Conservation (phyloP, 1,284 basidiomycete species). For the Cryptococcus deneoformans region DNA sequence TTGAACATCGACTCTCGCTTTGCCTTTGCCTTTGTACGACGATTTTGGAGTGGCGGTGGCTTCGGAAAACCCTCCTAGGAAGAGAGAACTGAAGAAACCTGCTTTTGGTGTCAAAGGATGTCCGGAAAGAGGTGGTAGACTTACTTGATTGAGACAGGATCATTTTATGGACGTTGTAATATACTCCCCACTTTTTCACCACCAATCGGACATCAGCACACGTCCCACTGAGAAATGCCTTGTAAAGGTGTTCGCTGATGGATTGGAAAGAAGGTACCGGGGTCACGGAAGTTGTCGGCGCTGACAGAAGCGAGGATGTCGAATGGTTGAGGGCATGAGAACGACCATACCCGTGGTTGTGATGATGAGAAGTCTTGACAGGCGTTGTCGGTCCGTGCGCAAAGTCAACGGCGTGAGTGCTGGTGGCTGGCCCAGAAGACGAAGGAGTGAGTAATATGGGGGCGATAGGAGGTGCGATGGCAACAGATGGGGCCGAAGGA, state of each 20-base stretch:
- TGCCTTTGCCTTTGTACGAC: slow-evolving; percentile 14
- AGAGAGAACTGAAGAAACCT: slow-evolving; percentile 82
- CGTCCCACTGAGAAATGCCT: slow-evolving; percentile 64
- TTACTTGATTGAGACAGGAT: slow-evolving; percentile 79
- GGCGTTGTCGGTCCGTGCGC: background rate
- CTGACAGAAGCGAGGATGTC: background rate
- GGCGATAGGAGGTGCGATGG: slow-evolving; percentile 2
- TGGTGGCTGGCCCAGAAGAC: background rate
- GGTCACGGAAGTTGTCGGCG: slow-evolving; percentile 15
- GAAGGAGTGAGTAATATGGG: background rate
- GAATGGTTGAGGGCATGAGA: too few relatives aligned
- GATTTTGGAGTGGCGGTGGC: slow-evolving; percentile 13
- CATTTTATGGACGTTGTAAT: slow-evolving; percentile 75
- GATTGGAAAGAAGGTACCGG: slow-evolving; percentile 17
- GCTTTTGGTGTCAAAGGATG: slow-evolving; percentile 30
- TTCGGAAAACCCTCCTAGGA: slow-evolving; percentile 73
- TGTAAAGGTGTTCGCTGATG: slow-evolving; percentile 61
- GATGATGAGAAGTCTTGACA: background rate
- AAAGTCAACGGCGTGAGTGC: background rate
- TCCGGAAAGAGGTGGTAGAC: slow-evolving; percentile 27
- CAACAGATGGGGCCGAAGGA: slow-evolving; percentile 3
- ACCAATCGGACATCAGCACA: slow-evolving; percentile 70
- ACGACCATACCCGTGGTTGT: too few relatives aligned
- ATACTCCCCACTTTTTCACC: slow-evolving; percentile 70
- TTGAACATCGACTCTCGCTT: slow-evolving; percentile 9